Evolutionary conservation across 2,329 filamentous ascomycete species (phyloP), one percentile per base, ranked within the genome.

Genomic region (Teratosphaeria epicoccoides): DNA sequence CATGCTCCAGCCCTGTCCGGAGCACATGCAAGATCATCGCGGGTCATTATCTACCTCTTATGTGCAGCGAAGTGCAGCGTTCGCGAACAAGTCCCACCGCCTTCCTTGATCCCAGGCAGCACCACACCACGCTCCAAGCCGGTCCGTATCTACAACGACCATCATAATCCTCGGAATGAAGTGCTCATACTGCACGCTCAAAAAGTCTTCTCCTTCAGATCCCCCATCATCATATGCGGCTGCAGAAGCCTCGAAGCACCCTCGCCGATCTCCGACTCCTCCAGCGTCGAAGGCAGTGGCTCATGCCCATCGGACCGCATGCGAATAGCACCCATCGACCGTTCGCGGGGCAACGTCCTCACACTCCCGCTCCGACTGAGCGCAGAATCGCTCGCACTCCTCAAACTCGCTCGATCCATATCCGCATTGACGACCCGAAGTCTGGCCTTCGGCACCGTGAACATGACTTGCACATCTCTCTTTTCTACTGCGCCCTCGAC

Each of bases 391-490:
- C 63, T 66, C 3, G 62, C 64, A 53, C 63, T 66, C 46, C 66
- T 53, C 59, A 68, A 44, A 57, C 66, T 70, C 26, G 63, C 63
- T 51, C 65, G 57, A 55, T 72, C 68, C 47, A 75, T 70, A 62
- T 85, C 85, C 12, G 80, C 84, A 66, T 97, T 97, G 20, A 96
- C 91, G n/a, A 97, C 89, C 24, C 91, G 75, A 56, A 97, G 70
- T 60, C 82, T 81, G 68, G 91, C 85, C 67, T 85, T 88, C 2
- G 93, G 91, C 54, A 96, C 88, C 0, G 91, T 96, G 68, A 95
- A 97, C 80, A 95, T 93, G 64, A 78, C 71, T 51, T 75, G 74
- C n/a, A 77, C 73, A 4, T 75, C 72, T 4, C 74, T 60, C 22
- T 69, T 65, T 48, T 70, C 68, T 1, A 70, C 73, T 4, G 73